Percentiles rank a stretch among this genome's conserved stretches.
These are phyloP conservation scores for Tolypocladium paradoxum DNA, from an alignment of 2,329 filamentous ascomycete genomes.

Conservation along the genomic window DNA sequence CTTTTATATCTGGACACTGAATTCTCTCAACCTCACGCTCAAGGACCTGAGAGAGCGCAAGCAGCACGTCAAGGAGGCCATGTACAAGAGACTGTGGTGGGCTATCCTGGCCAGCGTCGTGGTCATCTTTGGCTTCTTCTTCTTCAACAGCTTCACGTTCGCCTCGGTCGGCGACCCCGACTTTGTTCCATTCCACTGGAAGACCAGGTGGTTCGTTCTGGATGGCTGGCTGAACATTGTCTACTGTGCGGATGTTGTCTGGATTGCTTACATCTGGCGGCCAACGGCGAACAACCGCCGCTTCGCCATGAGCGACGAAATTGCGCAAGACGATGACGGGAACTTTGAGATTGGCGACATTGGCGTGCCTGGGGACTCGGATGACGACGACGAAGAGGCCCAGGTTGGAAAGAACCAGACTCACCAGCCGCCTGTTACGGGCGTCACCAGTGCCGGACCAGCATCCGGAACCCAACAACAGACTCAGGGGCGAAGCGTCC, in stretches of 20 bases:
- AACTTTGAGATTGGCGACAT: conserved; percentile 90
- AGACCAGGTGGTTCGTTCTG: conserved; percentile 91
- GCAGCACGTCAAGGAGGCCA: conserved; percentile 82
- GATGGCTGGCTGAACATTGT: conserved; percentile 97
- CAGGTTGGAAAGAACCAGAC: conserved; percentile 28
- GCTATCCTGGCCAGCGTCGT: conserved; percentile 85
- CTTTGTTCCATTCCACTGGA: conserved; percentile 95
- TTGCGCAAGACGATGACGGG: conserved; percentile 95
- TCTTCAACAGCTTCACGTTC: conserved; percentile 94
- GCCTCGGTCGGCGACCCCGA: conserved; percentile 74
- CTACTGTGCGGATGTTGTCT: conserved; percentile 86
- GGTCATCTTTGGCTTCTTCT: conserved; percentile 97
- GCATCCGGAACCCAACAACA: conserved; percentile 11
- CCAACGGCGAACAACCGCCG: conserved; percentile 93
- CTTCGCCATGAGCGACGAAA: conserved; percentile 98
- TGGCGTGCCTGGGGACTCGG: conserved; percentile 58
- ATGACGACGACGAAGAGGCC: conserved; percentile 43
- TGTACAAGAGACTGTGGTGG: conserved; percentile 99
- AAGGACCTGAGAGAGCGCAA: conserved; percentile 93
- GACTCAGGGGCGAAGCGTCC: conserved; percentile 24
- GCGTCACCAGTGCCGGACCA: conserved; percentile 11
- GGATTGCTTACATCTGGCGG: conserved; percentile 91
- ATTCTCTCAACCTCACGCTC: conserved; percentile 87
- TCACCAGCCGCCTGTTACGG: conserved; percentile 13
- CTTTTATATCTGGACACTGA: conserved; percentile 98